phyloP scores from a whole-genome alignment of 495 filamentous ascomycete species.

The Penicillium soppii region DNA sequence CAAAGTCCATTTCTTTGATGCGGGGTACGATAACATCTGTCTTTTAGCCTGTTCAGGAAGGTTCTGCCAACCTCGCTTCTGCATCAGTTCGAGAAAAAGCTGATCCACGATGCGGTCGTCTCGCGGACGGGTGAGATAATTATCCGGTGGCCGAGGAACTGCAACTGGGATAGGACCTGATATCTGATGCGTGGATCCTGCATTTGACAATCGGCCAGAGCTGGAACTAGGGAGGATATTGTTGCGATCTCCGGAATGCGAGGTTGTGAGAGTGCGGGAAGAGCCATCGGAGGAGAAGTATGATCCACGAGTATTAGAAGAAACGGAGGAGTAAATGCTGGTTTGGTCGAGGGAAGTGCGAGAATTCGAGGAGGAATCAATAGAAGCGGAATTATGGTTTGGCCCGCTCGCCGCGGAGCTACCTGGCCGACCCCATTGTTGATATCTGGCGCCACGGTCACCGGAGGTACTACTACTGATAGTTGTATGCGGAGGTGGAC shows the following conservation, averaged over 20 bases:
- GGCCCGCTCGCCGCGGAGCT: constrained; percentile 55
- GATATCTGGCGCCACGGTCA: constrained; percentile 64
- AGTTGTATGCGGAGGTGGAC: constrained; percentile 69
- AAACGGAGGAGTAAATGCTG: constrained; percentile 61
- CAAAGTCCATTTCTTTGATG: constrained; percentile 95
- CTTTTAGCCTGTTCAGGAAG: constrained; percentile 92
- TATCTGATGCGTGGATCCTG: constrained; percentile 29
- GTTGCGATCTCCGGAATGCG: constrained; percentile 41
- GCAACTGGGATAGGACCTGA: constrained; percentile 45
- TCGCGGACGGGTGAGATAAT: constrained; percentile 65
- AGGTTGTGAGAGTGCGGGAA: constrained; percentile 55
- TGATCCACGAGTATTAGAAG: constrained; percentile 60
- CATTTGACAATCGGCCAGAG: constrained; percentile 34
- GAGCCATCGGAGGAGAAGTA: constrained; percentile 64
- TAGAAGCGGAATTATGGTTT: constrained; percentile 63
- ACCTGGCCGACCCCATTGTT: constrained; percentile 67
- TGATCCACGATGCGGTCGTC: constrained; percentile 89
- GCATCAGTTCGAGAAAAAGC: constrained; percentile 91
- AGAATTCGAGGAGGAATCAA: constrained; percentile 68
- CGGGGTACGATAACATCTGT: constrained; percentile 92
- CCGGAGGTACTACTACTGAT: constrained; percentile 65
- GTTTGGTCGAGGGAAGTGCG: constrained; percentile 68
- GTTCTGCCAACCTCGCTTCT: constrained; percentile 95
- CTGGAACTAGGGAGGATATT: constrained; percentile 27
- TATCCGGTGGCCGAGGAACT: constrained; percentile 48